A percentile compares a stretch with the other conserved stretches of the same genome.
Conservation (phyloP, 257 asterid species). For the Capsicum chinense region DNA sequence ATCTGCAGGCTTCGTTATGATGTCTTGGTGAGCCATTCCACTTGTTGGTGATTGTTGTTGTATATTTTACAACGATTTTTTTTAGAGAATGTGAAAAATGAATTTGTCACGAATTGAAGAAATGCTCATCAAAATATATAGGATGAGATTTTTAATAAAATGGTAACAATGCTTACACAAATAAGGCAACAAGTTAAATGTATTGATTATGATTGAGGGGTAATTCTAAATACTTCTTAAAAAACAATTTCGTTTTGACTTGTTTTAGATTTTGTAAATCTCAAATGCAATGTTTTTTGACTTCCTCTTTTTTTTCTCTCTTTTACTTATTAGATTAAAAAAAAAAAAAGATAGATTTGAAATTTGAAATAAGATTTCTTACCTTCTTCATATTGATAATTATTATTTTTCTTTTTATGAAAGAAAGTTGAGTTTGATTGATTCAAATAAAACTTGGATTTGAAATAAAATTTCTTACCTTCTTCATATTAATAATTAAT, state of each 20-base stretch:
- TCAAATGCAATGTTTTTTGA: background rate
- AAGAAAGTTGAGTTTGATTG: too few species aligned
- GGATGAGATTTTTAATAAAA: background rate
- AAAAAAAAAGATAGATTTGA: background rate
- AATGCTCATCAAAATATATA: background rate
- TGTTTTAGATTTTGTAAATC: background rate
- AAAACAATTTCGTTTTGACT: background rate
- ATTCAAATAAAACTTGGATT: too few species aligned
- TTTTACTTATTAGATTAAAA: background rate
- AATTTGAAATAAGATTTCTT: background rate
- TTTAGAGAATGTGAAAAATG: background rate
- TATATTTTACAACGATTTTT: background rate
- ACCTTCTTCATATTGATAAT: too few species aligned
- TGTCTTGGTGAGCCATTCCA: too few species aligned
- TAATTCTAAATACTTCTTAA: background rate
- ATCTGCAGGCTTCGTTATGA: too few species aligned
- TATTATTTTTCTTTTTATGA: too few species aligned
- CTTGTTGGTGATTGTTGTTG: too few species aligned
- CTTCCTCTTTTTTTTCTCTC: background rate
- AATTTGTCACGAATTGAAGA: background rate
- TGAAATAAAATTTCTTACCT: too few species aligned
- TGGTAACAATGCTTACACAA: background rate
- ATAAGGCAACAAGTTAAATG: background rate
- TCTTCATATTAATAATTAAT: background rate
- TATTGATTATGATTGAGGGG: background rate